Base-by-base conservation (phyloP, 2,329 filamentous ascomycete genomes). In the Fusarium equiseti region DNA sequence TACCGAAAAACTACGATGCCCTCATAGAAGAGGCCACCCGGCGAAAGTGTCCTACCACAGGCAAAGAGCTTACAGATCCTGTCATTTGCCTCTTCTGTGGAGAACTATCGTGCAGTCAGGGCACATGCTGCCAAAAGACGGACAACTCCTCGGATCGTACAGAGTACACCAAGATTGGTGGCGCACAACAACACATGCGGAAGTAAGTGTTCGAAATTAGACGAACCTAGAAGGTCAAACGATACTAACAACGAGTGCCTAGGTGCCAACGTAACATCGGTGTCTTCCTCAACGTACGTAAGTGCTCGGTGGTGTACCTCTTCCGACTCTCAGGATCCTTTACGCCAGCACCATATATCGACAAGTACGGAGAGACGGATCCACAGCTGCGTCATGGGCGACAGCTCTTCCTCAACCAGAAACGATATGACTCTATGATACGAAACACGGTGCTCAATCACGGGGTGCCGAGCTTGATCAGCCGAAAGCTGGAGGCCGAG, bases 271-370 rank as follows among this genome's bases (percentile, higher is more conserved):
- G 90, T 68, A 94, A 94, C 74, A 90, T 97, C 50, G 96, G 96
- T n/a, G 84, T 98, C 35, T 98, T 97, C 83, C 91, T 99, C 80
- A 97, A 97, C 79, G 95, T 99, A 74, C 92, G 96, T 73, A 98
- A 98, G 83, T 98, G 97, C 83, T 93, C 92, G 73, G 90, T 97
- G 43, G 89, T 97, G 65, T 97, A 97, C 80, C 84, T 97, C 59
- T 94, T 97, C 81, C 89, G 91, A 64, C 85, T 86, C 32, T 92
- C 92, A 49, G 96, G 96, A 42, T 94, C 92, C 27, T 99, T 92
- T 84, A 91, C 91, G 70, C 88, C 91, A 44, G 95, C 96, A 6
- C 96, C 96, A 1, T 99, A 98, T 80, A 91, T 98, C 70, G 96
- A 99, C 81, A 92, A 93, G 78, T 97, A 98, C 78, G 97, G 97